Conservation (phyloP, 2,329 filamentous ascomycete genomes). For the Talaromyces marneffei region DNA sequence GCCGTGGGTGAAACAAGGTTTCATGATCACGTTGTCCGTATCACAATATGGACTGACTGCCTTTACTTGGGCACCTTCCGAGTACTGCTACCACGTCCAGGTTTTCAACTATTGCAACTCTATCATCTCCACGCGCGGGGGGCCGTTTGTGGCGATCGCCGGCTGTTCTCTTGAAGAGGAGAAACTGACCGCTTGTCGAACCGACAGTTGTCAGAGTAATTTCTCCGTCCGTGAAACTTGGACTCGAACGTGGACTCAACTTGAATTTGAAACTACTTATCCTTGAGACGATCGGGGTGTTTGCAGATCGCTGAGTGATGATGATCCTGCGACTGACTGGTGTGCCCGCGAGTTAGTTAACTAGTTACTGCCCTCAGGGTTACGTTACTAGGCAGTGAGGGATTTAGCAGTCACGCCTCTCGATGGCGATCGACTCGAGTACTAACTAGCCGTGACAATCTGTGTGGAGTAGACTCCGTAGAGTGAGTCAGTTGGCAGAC, state of each 20-base stretch:
- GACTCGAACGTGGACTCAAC: no score
- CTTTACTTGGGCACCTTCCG: no score
- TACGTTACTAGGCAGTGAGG: background rate
- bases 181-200: background rate
- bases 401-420: background rate
- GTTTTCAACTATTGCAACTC: background rate
- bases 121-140: constrained; percentile 3
- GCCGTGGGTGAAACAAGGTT: background rate
- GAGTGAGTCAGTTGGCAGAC: background rate
- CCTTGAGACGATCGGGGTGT: background rate
- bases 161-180: background rate
- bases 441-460: background rate
- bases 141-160: constrained; percentile 3
- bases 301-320: background rate
- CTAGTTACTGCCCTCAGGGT: no score
- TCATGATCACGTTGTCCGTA: no score
- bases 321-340: background rate
- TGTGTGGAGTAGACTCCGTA: no score
- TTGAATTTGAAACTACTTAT: background rate
- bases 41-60: no score
- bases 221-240: background rate
- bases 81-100: background rate
- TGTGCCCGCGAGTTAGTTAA: no score
- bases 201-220: background rate
- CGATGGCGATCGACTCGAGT: background rate